A percentile compares a stretch with the other conserved stretches of the same genome.
These are phyloP conservation scores for Diospyros kaki DNA, from an alignment of 148 eudicot genomes.

Conservation along the genomic window DNA sequence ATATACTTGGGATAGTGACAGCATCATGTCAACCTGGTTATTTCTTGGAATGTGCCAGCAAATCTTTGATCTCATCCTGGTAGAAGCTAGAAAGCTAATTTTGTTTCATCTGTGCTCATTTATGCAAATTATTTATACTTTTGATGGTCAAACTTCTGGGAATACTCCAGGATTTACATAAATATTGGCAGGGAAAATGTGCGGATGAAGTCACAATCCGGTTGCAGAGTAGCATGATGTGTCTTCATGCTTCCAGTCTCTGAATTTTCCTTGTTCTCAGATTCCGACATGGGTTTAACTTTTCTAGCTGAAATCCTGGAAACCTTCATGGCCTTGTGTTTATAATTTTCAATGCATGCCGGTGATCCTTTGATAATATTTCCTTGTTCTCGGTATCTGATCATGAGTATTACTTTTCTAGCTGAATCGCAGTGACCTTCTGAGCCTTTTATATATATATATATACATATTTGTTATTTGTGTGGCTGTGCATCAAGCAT, in stretches of 20 bases:
- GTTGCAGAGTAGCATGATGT: background rate
- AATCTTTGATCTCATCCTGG: background rate
- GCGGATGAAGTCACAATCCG: too few relatives aligned
- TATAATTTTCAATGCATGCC: too few relatives aligned
- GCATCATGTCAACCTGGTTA: background rate
- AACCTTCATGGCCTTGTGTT: background rate
- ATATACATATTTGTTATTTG: too few relatives aligned
- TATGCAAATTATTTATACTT: background rate
- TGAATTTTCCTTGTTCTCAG: background rate
- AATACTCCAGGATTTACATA: background rate
- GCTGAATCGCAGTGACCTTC: background rate
- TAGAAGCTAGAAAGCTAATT: background rate
- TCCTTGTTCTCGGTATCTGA: background rate
- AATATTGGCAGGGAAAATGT: background rate
- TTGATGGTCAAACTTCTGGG: background rate
- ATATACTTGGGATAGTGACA: background rate
- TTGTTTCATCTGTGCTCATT: background rate
- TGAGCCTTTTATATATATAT: background rate
- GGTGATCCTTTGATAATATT: background rate
- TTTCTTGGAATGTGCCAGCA: background rate
- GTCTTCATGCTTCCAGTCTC: background rate
- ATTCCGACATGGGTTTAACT: background rate
- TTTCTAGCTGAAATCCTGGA: background rate
- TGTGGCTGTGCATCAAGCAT: too few relatives aligned
- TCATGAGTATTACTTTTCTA: background rate